Evolutionary conservation across 768 basidiomycete genomes (phyloP).

Genomic region (Chiua virens): DNA sequence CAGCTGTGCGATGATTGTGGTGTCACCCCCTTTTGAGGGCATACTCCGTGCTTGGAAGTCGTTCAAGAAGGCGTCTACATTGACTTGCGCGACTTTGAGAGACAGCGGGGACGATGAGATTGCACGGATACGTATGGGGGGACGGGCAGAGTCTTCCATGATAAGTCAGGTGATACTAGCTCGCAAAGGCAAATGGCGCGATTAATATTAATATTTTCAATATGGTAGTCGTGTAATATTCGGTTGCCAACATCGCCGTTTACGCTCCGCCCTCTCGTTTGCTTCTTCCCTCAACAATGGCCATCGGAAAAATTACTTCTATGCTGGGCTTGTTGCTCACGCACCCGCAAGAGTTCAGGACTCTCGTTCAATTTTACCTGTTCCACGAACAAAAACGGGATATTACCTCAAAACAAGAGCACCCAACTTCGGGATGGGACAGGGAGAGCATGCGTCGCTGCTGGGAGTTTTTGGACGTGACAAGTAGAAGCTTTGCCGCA

Average conservation of each 20-base stretch:
- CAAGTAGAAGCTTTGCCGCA: slow-evolving; percentile 85
- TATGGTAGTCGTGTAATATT: too few species aligned
- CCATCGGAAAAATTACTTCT: slow-evolving; percentile 52
- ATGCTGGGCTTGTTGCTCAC: slow-evolving; percentile 71
- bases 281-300: slow-evolving; percentile 8
- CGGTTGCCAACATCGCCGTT: not conserved
- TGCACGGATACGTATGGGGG: slow-evolving; percentile 48
- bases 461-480: slow-evolving; percentile 87
- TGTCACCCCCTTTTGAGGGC: slow-evolving; percentile 50
- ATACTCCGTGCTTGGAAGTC: slow-evolving; percentile 49
- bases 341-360: slow-evolving; percentile 82
- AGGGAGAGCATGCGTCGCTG: slow-evolving; percentile 83
- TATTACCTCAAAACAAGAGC: slow-evolving; percentile 72
- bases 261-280: not conserved
- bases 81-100: slow-evolving; percentile 39
- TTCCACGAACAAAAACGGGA: slow-evolving; percentile 83
- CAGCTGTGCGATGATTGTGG: slow-evolving; percentile 57
- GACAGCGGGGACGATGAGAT: slow-evolving; percentile 38
- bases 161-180: slow-evolving; percentile 9
- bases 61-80: slow-evolving; percentile 46
- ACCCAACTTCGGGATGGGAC: slow-evolving; percentile 84
- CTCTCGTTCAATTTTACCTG: slow-evolving; percentile 78
- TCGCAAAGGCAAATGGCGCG: slow-evolving; percentile 12
- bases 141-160: slow-evolving; percentile 50
- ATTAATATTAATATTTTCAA: too few species aligned